phyloP scores from a whole-genome alignment of 176 grass and related monocot species.

The Oryza punctata region DNA sequence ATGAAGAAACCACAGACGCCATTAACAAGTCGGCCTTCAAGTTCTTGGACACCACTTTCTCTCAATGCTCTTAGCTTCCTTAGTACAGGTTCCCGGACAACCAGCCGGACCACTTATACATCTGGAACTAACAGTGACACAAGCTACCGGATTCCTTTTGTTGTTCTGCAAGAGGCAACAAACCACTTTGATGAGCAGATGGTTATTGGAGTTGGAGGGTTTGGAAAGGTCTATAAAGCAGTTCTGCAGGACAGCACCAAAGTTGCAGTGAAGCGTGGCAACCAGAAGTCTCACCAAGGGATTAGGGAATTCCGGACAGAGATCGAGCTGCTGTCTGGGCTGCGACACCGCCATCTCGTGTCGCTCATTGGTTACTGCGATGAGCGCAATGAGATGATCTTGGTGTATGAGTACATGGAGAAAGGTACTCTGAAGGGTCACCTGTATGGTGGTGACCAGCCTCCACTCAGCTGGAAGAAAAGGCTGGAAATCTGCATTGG shows the following conservation, averaged over 20 bases:
- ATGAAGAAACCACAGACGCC: conserved; percentile 41
- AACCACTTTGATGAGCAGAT: conserved; percentile 85
- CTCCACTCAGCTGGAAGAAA: conserved; percentile 77
- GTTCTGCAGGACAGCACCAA: conserved; percentile 71
- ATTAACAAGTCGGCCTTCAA: conserved; percentile 46
- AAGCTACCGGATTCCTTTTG: conserved; percentile 75
- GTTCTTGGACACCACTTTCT: conserved; percentile 53
- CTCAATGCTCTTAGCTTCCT: conserved; percentile 70
- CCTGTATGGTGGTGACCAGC: conserved; percentile 69
- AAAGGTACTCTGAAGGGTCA: conserved; percentile 90
- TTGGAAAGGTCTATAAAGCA: conserved; percentile 91
- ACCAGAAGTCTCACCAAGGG: conserved; percentile 91
- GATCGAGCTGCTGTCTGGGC: conserved; percentile 87
- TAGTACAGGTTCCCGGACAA: conserved; percentile 63
- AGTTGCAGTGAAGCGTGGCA: conserved; percentile 90
- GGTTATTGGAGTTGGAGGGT: conserved; percentile 88
- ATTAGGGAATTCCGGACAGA: conserved; percentile 84
- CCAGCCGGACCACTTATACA: conserved; percentile 75
- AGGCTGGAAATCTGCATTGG: conserved; percentile 96
- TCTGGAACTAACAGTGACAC: conserved; percentile 61
- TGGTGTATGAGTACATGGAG: conserved; percentile 98
- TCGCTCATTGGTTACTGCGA: conserved; percentile 93
- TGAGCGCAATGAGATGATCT: conserved; percentile 86
- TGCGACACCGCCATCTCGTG: conserved; percentile 88
- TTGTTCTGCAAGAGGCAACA: conserved; percentile 64